A percentile compares a stretch with the other conserved stretches of the same genome.
Conservation (phyloP, 441 rosid species). For the Gossypium schwendimanii region DNA sequence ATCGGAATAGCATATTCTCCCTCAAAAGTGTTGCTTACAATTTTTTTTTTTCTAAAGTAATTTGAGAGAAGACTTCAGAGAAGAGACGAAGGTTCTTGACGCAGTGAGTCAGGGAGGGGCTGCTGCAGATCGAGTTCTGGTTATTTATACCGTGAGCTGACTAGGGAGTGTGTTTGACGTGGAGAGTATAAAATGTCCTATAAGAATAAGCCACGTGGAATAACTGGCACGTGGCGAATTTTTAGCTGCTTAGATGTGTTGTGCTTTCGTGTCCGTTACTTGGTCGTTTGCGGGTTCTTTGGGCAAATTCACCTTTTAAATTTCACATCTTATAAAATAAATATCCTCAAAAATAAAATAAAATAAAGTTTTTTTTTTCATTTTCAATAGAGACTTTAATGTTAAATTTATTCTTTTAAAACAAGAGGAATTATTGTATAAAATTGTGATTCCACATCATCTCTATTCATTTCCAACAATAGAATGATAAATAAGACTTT, state of each 20-base stretch:
- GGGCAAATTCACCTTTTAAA: background rate
- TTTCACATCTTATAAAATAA: background rate
- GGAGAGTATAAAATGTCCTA: background rate
- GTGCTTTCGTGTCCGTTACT: background rate
- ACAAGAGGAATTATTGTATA: background rate
- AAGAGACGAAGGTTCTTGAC: background rate
- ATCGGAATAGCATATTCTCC: conserved; percentile 23
- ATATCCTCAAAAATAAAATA: background rate
- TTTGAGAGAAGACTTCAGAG: background rate
- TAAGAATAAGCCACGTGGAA: background rate
- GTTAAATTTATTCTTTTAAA: too few species aligned
- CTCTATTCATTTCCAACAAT: too few species aligned
- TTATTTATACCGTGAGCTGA: background rate
- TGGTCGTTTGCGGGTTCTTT: background rate
- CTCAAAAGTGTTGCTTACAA: conserved; percentile 27
- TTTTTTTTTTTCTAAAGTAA: background rate
- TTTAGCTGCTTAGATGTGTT: background rate
- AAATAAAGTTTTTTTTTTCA: too few species aligned
- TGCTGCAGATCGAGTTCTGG: background rate
- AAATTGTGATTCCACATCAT: too few species aligned
- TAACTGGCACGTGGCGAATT: background rate
- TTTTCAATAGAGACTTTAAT: background rate
- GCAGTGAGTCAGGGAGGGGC: background rate
- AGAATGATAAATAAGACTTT: too few species aligned
- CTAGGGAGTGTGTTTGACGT: background rate